Conservation (phyloP, 2,329 filamentous ascomycete species). For the Neofusicoccum parvum region DNA sequence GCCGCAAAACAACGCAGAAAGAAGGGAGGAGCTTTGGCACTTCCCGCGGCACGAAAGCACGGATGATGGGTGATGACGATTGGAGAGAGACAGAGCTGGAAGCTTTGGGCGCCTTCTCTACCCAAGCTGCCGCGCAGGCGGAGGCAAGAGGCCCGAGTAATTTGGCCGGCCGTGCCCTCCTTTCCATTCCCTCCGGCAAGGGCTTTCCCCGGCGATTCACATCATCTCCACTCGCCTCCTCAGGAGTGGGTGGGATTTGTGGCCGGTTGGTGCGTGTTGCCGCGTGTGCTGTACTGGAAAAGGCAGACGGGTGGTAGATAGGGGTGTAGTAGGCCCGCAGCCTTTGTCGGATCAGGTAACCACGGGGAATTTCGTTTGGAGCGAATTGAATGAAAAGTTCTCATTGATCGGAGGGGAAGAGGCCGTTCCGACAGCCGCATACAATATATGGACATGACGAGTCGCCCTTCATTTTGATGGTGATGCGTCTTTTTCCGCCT, state of each 20-base stretch:
- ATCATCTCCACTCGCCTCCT: background rate
- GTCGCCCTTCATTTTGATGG: conserved; percentile 12
- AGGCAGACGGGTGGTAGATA: background rate
- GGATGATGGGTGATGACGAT: background rate
- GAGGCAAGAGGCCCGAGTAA: background rate
- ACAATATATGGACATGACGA: conserved; percentile 5
- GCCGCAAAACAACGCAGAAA: background rate
- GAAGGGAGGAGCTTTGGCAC: background rate
- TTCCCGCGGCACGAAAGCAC: background rate
- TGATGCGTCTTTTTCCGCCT: conserved; percentile 5
- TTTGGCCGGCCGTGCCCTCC: background rate
- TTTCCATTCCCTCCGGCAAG: background rate
- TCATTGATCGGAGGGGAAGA: background rate
- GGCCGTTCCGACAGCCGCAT: background rate
- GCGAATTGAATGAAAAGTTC: background rate
- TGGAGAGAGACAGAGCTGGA: background rate
- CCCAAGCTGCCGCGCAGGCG: background rate
- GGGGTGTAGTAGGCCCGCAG: background rate
- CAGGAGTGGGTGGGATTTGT: background rate
- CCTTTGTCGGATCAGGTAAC: background rate
- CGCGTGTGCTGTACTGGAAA: background rate
- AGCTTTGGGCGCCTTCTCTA: background rate
- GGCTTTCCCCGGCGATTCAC: background rate
- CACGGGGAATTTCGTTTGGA: background rate
- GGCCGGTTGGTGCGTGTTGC: background rate